Conservation (phyloP, 1,139 yeast genomes). For the Pichia sp. region DNA sequence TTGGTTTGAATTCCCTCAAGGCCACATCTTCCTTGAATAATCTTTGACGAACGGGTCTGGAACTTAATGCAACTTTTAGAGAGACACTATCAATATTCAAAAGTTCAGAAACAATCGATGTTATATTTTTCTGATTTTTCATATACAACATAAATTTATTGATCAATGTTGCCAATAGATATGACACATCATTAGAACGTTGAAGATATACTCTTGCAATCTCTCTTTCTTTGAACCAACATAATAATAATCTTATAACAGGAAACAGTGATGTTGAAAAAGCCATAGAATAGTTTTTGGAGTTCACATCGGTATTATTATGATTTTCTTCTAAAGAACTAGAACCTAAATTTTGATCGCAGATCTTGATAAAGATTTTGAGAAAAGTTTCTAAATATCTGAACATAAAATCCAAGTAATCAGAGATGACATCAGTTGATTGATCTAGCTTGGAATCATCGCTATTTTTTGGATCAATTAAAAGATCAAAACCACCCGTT, state of each 20-base stretch:
- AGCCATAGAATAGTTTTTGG: slow-evolving; percentile 5
- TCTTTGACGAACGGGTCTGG: slow-evolving; percentile 36
- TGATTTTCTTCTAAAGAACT: no score
- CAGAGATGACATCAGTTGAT: slow-evolving; percentile 18
- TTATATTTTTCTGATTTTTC: neutral
- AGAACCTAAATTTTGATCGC: slow-evolving; percentile 10
- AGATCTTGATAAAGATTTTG: slow-evolving; percentile 16
- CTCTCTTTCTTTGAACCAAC: slow-evolving; percentile 46
- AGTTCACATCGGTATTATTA: neutral
- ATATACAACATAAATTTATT: slow-evolving; percentile 4
- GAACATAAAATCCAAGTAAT: slow-evolving; percentile 26
- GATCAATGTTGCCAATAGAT: slow-evolving; percentile 7
- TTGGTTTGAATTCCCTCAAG: slow-evolving; percentile 49
- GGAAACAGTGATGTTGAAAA: slow-evolving; percentile 23
- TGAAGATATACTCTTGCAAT: slow-evolving; percentile 32
- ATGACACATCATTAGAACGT: slow-evolving; percentile 16
- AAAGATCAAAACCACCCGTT: slow-evolving; percentile 26
- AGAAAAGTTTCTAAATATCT: slow-evolving; percentile 25
- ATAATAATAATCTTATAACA: slow-evolving; percentile 38
- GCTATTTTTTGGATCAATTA: slow-evolving; percentile 19
- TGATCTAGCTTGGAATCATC: slow-evolving; percentile 14
- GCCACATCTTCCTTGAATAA: slow-evolving; percentile 58
- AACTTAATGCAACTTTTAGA: neutral
- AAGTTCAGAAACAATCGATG: neutral
- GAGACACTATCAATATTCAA: neutral